A percentile compares a stretch with the other conserved stretches of the same genome.
phyloP scores from a whole-genome alignment of 2,329 filamentous ascomycete species.

The Fusarium vanettenii region DNA sequence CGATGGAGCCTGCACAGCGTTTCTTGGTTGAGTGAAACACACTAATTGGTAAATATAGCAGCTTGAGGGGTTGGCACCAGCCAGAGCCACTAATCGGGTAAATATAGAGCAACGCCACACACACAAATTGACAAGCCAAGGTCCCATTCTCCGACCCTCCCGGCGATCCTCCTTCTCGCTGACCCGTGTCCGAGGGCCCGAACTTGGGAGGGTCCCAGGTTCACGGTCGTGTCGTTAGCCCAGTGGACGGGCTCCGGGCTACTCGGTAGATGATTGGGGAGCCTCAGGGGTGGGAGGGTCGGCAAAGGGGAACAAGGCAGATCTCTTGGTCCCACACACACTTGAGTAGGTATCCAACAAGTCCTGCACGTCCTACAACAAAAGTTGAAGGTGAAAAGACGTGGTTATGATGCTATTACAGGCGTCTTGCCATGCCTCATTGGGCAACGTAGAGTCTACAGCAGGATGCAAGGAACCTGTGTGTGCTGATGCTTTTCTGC shows the following conservation, averaged over 20 bases:
- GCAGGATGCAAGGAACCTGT: background rate
- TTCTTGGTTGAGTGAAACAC: slow-evolving; percentile 13
- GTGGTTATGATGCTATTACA: background rate
- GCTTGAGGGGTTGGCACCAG: slow-evolving; percentile 21
- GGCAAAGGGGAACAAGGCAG: background rate
- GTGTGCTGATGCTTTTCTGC: background rate
- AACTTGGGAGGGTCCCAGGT: background rate
- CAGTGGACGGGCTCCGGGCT: slow-evolving; percentile 8
- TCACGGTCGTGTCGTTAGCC: slow-evolving; percentile 11
- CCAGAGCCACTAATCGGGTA: background rate
- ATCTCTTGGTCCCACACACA: background rate
- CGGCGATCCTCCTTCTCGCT: background rate
- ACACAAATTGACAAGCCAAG: background rate
- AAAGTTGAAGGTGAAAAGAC: background rate
- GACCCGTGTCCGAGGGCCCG: slow-evolving; percentile 14
- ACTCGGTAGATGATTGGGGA: background rate
- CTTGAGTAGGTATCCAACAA: background rate
- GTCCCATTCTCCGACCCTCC: slow-evolving; percentile 5
- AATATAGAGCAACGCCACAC: slow-evolving; percentile 1
- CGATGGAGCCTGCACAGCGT: background rate
- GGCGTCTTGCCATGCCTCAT: background rate
- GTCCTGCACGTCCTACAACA: background rate
- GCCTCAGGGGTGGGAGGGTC: background rate
- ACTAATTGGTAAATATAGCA: slow-evolving; percentile 21
- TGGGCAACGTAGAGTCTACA: background rate